phyloP scores from a whole-genome alignment of 2,329 filamentous ascomycete genomes.

The Rutstroemia sp. region DNA sequence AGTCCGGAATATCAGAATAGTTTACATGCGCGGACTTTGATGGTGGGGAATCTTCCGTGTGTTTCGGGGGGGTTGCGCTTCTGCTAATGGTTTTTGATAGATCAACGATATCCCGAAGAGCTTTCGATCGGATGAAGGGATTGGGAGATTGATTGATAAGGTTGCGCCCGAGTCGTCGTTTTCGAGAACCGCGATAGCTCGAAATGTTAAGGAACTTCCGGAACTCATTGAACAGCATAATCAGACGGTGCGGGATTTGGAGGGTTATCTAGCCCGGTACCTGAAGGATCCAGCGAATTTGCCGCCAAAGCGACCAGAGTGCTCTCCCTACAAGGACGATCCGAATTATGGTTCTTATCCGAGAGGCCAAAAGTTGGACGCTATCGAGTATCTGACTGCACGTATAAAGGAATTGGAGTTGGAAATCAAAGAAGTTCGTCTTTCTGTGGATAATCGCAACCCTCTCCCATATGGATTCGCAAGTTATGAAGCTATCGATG shows the following conservation, averaged over 20 bases:
- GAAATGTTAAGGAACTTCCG: slow-evolving; percentile 88
- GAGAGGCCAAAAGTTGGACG: slow-evolving; percentile 72
- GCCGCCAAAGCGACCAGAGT: slow-evolving; percentile 68
- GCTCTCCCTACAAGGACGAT: slow-evolving; percentile 75
- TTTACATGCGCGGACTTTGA: slow-evolving; percentile 66
- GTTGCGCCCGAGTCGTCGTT: slow-evolving; percentile 72
- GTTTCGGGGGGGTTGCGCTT: background rate
- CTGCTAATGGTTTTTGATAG: slow-evolving; percentile 33
- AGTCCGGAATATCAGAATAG: slow-evolving; percentile 83
- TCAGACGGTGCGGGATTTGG: slow-evolving; percentile 70
- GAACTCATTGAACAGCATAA: slow-evolving; percentile 79
- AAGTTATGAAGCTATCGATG: slow-evolving; percentile 80
- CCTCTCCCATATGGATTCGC: slow-evolving; percentile 91
- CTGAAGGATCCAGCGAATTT: slow-evolving; percentile 78
- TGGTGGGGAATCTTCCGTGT: slow-evolving; percentile 38
- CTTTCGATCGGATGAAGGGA: slow-evolving; percentile 76
- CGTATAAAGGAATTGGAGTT: slow-evolving; percentile 77
- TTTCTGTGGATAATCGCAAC: slow-evolving; percentile 77
- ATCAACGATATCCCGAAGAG: slow-evolving; percentile 76
- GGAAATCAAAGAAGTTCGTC: slow-evolving; percentile 76
- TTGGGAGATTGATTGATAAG: slow-evolving; percentile 74
- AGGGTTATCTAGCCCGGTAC: slow-evolving; percentile 80
- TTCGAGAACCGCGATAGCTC: slow-evolving; percentile 73
- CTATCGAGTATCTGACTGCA: slow-evolving; percentile 85
- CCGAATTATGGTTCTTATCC: slow-evolving; percentile 56